These are phyloP conservation scores for Drosera spatulata DNA, from an alignment of 179 eudicot genomes.

Conservation along the genomic window DNA sequence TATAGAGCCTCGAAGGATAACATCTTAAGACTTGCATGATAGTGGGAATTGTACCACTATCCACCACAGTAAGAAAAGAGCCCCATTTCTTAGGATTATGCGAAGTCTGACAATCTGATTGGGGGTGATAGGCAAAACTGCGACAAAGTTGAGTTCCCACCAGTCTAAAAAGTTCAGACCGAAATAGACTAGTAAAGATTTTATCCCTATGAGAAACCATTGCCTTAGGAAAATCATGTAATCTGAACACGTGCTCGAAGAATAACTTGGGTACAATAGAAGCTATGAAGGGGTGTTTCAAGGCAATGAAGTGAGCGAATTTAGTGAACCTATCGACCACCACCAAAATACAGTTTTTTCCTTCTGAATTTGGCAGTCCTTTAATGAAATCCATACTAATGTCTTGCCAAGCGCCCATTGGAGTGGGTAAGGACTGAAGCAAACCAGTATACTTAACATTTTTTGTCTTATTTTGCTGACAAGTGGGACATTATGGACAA, in stretches of 20 bases:
- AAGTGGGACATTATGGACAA: no score
- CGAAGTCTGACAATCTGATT: neutral
- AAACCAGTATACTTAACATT: no score
- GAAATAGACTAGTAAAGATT: neutral
- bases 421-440: neutral
- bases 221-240: neutral
- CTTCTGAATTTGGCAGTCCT: neutral
- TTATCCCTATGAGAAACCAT: neutral
- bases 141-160: neutral
- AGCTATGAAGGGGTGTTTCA: constrained; percentile 1
- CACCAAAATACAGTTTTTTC: neutral
- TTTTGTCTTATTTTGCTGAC: no score
- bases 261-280: neutral
- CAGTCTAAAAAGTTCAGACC: neutral
- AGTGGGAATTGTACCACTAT: constrained; percentile 2
- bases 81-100: neutral
- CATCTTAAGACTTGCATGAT: neutral
- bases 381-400: constrained; percentile 4
- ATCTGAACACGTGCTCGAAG: neutral
- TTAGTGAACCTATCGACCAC: neutral
- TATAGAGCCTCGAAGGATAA: neutral
- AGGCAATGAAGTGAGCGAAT: neutral
- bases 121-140: neutral
- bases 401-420: neutral
- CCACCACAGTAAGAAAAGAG: neutral